Percentiles rank a stretch among this genome's conserved stretches.
Conservation (phyloP, 139 green algal genomes). For the Ettlia oleoabundans region DNA sequence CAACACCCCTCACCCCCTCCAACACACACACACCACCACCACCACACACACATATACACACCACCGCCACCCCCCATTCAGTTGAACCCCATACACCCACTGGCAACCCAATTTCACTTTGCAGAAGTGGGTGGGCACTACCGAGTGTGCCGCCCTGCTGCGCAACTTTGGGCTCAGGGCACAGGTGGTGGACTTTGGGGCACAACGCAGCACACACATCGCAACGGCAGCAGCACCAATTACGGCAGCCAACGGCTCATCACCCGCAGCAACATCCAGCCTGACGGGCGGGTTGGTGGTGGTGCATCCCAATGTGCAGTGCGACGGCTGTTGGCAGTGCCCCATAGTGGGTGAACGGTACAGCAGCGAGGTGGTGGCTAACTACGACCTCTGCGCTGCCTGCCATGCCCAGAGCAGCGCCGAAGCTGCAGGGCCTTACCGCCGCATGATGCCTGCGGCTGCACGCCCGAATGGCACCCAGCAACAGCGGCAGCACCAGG, state of each 20-base stretch:
- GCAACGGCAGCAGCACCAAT: not conserved
- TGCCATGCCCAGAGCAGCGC: not conserved
- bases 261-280: not conserved
- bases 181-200: conserved; percentile 81
- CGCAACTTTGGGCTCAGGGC: conserved; percentile 72
- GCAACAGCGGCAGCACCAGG: not conserved
- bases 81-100: not conserved
- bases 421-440: not conserved
- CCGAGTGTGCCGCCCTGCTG: conserved; percentile 78
- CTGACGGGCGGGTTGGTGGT: not conserved
- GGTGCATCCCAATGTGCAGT: conserved; percentile 14
- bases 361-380: not conserved
- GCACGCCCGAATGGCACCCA: not conserved
- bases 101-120: not conserved
- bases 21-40: no score
- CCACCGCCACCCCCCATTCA: no score
- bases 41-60: no score
- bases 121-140: conserved; percentile 32
- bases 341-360: conserved; percentile 20
- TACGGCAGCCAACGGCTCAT: not conserved
- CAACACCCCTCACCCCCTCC: no score
- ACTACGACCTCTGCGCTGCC: conserved; percentile 22
- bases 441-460: conserved; percentile 1
- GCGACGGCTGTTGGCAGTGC: conserved; percentile 22
- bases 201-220: no score